Evolutionary conservation across 1,284 basidiomycete species (phyloP).

Genomic region (Ceratobasidium sp.): DNA sequence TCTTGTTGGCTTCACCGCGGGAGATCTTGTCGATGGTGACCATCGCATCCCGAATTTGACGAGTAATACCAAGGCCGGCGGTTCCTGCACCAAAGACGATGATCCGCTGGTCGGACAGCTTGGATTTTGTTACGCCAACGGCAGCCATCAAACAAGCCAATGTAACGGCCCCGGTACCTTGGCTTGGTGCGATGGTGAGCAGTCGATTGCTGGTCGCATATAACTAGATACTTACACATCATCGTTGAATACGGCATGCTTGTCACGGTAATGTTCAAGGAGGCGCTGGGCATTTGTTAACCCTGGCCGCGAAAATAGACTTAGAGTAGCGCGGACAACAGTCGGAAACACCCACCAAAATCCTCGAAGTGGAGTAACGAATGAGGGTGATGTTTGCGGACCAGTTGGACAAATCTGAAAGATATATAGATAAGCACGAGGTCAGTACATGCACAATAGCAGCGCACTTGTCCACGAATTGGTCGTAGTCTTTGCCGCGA

Average conservation of each 20-base stretch:
- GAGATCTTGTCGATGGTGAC: constrained; percentile 67
- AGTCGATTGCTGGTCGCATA: not conserved
- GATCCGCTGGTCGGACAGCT: constrained; percentile 77
- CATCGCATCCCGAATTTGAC: constrained; percentile 80
- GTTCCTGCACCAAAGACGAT: constrained; percentile 81
- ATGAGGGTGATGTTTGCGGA: constrained; percentile 60
- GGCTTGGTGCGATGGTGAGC: constrained; percentile 58
- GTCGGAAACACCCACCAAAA: constrained; percentile 58
- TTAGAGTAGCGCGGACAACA: not conserved
- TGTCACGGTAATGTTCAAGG: constrained; percentile 71
- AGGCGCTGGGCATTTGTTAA: constrained; percentile 78
- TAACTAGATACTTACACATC: constrained; percentile 64
- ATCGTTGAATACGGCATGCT: constrained; percentile 82
- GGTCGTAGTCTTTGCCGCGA: constrained; percentile 72
- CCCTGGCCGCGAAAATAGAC: constrained; percentile 48
- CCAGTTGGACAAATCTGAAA: constrained; percentile 59
- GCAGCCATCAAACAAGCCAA: constrained; percentile 81
- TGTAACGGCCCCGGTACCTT: constrained; percentile 87
- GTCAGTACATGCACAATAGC: constrained; percentile 41
- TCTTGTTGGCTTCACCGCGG: constrained; percentile 66
- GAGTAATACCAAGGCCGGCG: constrained; percentile 81
- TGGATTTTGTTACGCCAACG: constrained; percentile 74
- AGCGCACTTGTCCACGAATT: constrained; percentile 70
- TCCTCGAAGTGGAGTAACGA: constrained; percentile 80
- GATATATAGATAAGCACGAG: not conserved